These are phyloP conservation scores for Carex pumila DNA, from an alignment of 176 grass and related monocot genomes.

Conservation along the genomic window DNA sequence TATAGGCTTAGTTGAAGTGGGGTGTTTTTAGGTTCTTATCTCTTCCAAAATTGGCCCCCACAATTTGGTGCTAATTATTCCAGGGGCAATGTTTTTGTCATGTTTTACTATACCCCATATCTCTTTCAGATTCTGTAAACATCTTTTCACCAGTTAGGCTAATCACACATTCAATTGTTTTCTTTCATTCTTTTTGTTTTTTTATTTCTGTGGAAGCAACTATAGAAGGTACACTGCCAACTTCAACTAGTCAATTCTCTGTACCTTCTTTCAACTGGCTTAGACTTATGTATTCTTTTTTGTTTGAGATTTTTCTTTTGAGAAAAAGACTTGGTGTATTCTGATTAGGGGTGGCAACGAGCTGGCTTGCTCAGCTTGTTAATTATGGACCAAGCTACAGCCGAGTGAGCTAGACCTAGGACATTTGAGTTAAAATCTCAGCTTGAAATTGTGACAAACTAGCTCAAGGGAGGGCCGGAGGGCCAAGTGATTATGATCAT, in stretches of 20 bases:
- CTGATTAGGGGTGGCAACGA: too few relatives aligned
- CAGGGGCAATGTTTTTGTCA: conserved; percentile 41
- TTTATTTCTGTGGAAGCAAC: conserved; percentile 4
- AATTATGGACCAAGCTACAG: too few relatives aligned
- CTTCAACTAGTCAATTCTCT: conserved; percentile 21
- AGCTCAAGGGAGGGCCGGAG: too few relatives aligned
- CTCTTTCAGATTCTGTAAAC: conserved; percentile 30
- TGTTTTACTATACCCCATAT: conserved; percentile 28
- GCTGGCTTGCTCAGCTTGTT: too few relatives aligned
- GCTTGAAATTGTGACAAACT: too few relatives aligned
- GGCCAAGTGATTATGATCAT: too few relatives aligned
- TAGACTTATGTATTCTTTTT: too few relatives aligned
- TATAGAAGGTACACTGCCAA: conserved; percentile 19
- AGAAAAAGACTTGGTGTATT: too few relatives aligned
- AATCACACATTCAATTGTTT: conserved; percentile 27
- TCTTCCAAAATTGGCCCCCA: conserved; percentile 40
- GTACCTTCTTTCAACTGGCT: conserved; percentile 4
- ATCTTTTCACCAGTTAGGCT: conserved; percentile 38
- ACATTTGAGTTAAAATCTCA: too few relatives aligned
- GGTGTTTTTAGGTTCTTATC: conserved; percentile 52
- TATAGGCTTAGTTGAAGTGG: conserved; percentile 40
- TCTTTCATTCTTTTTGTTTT: conserved; percentile 9
- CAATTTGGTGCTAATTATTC: conserved; percentile 31
- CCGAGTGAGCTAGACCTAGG: too few relatives aligned
- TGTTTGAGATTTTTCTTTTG: too few relatives aligned